A percentile compares a stretch with the other conserved stretches of the same genome.
Evolutionary conservation across 2,329 filamentous ascomycete genomes (phyloP).

Genomic region (Hypoxylon sp.): DNA sequence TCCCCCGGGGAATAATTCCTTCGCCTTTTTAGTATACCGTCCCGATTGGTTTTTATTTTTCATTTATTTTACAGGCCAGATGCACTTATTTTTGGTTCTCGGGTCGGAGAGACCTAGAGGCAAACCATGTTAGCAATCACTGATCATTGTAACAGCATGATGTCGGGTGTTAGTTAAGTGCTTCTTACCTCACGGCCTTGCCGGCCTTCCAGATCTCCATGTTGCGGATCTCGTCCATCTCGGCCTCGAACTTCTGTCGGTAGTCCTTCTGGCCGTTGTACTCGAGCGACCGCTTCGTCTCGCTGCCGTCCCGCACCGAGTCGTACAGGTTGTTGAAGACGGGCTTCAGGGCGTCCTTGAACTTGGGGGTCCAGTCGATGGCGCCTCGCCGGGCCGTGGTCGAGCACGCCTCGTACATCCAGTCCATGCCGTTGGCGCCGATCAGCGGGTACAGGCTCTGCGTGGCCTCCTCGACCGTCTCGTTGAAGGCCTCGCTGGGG

Average conservation of each 20-base stretch:
- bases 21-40: conserved; percentile 37
- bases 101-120: conserved; percentile 73
- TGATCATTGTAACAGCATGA: background rate
- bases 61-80: conserved; percentile 26
- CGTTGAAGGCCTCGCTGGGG: conserved; percentile 99
- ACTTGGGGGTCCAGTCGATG: conserved; percentile 96
- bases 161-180: background rate
- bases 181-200: conserved; percentile 86
- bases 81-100: conserved; percentile 79
- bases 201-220: conserved; percentile 99
- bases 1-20: conserved; percentile 36
- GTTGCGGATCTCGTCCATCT: conserved; percentile 98
- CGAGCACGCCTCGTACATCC: conserved; percentile 99
- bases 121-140: conserved; percentile 26
- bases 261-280: conserved; percentile 97
- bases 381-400: conserved; percentile 97
- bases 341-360: conserved; percentile 98
- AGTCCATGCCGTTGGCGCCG: conserved; percentile 98
- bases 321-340: conserved; percentile 98
- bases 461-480: conserved; percentile 99
- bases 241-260: conserved; percentile 94
- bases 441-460: conserved; percentile 98
- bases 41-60: conserved; percentile 29
- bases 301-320: conserved; percentile 86
- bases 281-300: conserved; percentile 95